These are phyloP conservation scores for Proteromonas lacertae DNA, from an alignment of 352 stramenopile species.

Conservation along the genomic window DNA sequence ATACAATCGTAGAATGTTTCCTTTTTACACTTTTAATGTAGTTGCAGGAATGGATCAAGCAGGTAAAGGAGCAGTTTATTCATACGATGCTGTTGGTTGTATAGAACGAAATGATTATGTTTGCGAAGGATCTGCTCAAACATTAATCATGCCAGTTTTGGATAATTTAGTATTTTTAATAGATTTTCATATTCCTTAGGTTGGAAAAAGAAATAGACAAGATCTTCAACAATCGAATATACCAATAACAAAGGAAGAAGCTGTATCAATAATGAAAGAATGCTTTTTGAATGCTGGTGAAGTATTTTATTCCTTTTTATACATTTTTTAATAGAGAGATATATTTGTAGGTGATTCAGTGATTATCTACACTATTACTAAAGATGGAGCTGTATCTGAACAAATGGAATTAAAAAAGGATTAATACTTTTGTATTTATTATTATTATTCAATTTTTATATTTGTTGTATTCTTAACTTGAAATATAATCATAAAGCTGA, in stretches of 20 bases:
- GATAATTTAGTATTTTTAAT: constrained; percentile 59
- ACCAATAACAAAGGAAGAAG: constrained; percentile 45
- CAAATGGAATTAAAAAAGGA: constrained; percentile 75
- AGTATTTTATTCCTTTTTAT: too few species aligned
- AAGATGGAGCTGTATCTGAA: constrained; percentile 44
- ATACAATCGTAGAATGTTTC: constrained; percentile 90
- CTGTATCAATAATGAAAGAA: constrained; percentile 93
- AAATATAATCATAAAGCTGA: too few species aligned
- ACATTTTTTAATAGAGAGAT: constrained; percentile 84
- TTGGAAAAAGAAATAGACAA: constrained; percentile 30
- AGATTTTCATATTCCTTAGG: background rate
- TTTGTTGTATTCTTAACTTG: too few species aligned
- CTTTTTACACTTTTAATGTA: constrained; percentile 95
- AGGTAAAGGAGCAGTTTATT: constrained; percentile 72
- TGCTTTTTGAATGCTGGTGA: constrained; percentile 55
- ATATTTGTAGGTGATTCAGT: constrained; percentile 94
- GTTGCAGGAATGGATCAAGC: constrained; percentile 65
- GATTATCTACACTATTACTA: constrained; percentile 84
- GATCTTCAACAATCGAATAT: constrained; percentile 70
- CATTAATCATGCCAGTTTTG: constrained; percentile 86
- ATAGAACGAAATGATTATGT: constrained; percentile 38
- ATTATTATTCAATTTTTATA: too few species aligned
- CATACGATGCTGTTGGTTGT: constrained; percentile 84
- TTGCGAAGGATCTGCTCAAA: constrained; percentile 44
- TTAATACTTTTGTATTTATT: constrained; percentile 20